A percentile compares a stretch with the other conserved stretches of the same genome.
Conservation (phyloP, 164 flowering plant species). For the Kingdonia uniflora region DNA sequence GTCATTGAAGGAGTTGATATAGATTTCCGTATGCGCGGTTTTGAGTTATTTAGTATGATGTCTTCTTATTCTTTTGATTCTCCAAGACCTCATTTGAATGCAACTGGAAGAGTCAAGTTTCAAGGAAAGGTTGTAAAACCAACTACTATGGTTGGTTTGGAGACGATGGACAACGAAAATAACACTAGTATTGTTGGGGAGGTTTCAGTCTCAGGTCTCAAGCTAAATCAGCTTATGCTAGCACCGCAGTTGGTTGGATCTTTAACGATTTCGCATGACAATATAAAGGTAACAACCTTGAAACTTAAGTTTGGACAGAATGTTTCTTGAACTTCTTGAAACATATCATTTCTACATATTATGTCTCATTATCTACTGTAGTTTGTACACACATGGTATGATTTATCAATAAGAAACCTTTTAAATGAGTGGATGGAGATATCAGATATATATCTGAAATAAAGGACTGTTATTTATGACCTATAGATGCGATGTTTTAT, state of each 20-base stretch:
- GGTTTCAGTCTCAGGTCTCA: slow-evolving; percentile 71
- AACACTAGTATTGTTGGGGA: slow-evolving; percentile 62
- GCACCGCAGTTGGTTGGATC: slow-evolving; percentile 88
- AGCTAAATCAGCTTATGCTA: slow-evolving; percentile 80
- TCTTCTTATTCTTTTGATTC: slow-evolving; percentile 78
- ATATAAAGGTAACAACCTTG: slow-evolving; percentile 49
- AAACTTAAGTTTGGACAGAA: no score
- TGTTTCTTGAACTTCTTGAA: no score
- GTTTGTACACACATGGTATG: no score
- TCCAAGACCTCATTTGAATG: slow-evolving; percentile 84
- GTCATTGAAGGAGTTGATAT: slow-evolving; percentile 78
- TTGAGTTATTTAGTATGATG: slow-evolving; percentile 76
- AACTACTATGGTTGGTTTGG: slow-evolving; percentile 10
- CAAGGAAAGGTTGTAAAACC: slow-evolving; percentile 59
- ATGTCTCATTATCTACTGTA: no score
- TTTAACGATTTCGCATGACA: slow-evolving; percentile 50
- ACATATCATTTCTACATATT: no score
- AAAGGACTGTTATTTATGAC: no score
- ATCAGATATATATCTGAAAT: no score
- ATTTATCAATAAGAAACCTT: no score
- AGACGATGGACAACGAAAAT: slow-evolving; percentile 19
- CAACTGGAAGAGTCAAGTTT: slow-evolving; percentile 91
- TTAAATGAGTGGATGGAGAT: no score
- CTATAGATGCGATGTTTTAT: no score
- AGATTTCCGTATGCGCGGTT: slow-evolving; percentile 92